Conservation (phyloP, 1,139 yeast species). For the Pneumocystis oryctolagi region DNA sequence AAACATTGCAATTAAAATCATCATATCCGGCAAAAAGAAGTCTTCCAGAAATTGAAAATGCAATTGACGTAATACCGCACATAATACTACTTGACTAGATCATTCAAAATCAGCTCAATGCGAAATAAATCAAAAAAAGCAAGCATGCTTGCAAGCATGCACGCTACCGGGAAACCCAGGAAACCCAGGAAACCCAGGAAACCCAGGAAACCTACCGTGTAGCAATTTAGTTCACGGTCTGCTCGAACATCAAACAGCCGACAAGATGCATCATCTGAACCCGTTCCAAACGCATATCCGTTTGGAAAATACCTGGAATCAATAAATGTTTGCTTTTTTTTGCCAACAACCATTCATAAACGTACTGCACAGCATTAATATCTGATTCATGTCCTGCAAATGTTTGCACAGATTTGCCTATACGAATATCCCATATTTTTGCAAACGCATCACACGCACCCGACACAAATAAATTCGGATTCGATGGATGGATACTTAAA, state of each 20-base stretch:
- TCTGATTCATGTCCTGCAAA: conserved; percentile 50
- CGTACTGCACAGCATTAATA: conserved; percentile 39
- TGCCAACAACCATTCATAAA: background rate
- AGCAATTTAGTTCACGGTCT: conserved; percentile 52
- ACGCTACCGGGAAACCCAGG: too few species aligned
- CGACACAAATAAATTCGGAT: conserved; percentile 37
- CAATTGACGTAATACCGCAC: conserved; percentile 42
- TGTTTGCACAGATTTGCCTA: conserved; percentile 40
- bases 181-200: too few species aligned
- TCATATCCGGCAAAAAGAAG: conserved; percentile 62
- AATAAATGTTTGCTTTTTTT: background rate
- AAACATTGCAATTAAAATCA: conserved; percentile 29
- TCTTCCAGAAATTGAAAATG: conserved; percentile 64
- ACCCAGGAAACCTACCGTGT: conserved; percentile 22
- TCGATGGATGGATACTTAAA: conserved; percentile 27
- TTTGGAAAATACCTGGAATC: conserved; percentile 41
- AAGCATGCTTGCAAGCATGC: too few species aligned
- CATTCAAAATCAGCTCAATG: conserved; percentile 11
- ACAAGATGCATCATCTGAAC: conserved; percentile 68
- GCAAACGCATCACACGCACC: conserved; percentile 67
- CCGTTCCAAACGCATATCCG: conserved; percentile 42
- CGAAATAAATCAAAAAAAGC: conserved; percentile 41
- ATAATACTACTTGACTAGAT: conserved; percentile 23
- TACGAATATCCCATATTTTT: conserved; percentile 57
- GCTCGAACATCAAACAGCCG: conserved; percentile 62